Evolutionary conservation across 2,329 filamentous ascomycete species (phyloP), one percentile per base, ranked within the genome.

Genomic region (Chrysosporium queenslandicum): DNA sequence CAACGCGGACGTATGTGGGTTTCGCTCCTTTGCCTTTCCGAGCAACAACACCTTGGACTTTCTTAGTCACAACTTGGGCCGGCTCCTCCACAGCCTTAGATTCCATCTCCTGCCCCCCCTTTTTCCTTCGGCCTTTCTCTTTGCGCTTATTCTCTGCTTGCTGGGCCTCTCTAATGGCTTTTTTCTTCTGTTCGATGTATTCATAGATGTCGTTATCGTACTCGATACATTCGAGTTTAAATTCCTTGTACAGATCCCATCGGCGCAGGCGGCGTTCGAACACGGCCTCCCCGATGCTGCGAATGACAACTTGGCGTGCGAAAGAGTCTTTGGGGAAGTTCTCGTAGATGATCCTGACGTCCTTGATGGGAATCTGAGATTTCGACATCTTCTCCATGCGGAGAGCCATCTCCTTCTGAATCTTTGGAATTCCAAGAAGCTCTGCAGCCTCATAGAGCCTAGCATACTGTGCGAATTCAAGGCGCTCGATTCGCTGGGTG

Each of bases 281-380:
- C 4, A 58, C 20, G 6, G 56, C 56, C 32, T 56, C 53, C 12
- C 56, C 56, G 25, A 58, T 58, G n/a, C 56, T 58, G 29, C 53
- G 46, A 11, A 58, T 56, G 27, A 56, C 55, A 9, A 55, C 37
- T 39, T 55, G 50, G n/a, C 56, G 55, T 7, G 52, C 42, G 14
- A 52, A 20, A 3, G 50, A 47, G 5, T 51, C 30, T 41, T 45
- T 52, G 16, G 50, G 37, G 30, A 49, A 58, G 41, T 46, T 51
- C 21, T 20, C 23, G 46, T 58, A 58, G 16, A 58, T 52, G 41
- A 53, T 45, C 29, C 37, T 52, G 32, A 56, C 55, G 29, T 55
- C 50, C 11, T 58, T 27, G 20, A 55, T 39, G 20, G 46, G 47
- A 14, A 58, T 37, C 37, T 58, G 54, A 5, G 32, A 47, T 8